These are phyloP conservation scores for Entomortierella chlamydospora DNA, from an alignment of 192 early-diverging fungal species.

Conservation along the genomic window DNA sequence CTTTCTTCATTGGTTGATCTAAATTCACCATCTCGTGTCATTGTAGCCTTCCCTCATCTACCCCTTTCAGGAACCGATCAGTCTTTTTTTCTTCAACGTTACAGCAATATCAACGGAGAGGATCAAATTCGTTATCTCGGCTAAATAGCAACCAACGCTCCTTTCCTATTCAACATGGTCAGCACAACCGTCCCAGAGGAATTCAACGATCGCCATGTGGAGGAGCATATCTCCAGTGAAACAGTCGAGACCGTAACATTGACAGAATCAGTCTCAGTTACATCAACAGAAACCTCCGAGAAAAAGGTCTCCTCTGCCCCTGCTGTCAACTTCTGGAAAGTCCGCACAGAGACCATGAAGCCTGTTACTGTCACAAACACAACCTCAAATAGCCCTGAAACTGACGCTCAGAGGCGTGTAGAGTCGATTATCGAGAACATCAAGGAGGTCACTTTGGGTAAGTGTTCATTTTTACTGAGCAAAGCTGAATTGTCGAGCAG, in stretches of 20 bases:
- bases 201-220: conserved; percentile 23
- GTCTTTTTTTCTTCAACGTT: not conserved
- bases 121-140: not conserved
- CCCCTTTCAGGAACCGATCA: not conserved
- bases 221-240: conserved; percentile 3
- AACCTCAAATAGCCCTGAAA: conserved; percentile 2
- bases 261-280: not conserved
- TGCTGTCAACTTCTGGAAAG: conserved; percentile 45
- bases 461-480: not conserved
- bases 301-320: conserved; percentile 29
- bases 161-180: conserved; percentile 27
- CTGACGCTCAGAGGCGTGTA: conserved; percentile 44
- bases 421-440: conserved; percentile 49
- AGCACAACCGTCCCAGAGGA: conserved; percentile 35
- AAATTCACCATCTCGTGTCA: not conserved
- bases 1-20: not conserved
- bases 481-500: not conserved
- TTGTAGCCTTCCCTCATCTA: not conserved
- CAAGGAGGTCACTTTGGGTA: conserved; percentile 51
- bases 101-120: not conserved
- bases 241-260: not conserved
- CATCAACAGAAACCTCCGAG: conserved; percentile 9
- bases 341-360: conserved; percentile 49
- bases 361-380: not conserved
- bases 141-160: not conserved